phyloP scores from a whole-genome alignment of 768 basidiomycete genomes.

The Pholiota conissans region DNA sequence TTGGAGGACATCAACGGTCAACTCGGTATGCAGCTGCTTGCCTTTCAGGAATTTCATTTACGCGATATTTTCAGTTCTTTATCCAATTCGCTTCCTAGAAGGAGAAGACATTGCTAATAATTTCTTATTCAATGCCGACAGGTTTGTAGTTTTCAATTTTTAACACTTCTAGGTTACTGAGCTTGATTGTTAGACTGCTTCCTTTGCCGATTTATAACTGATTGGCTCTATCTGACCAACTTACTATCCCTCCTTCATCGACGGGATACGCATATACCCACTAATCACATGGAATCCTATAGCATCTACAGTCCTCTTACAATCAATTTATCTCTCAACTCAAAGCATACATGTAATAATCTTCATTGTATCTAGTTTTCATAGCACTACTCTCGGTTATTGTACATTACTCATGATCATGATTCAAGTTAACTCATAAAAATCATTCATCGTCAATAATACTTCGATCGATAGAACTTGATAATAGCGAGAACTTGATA shows the following conservation, averaged over 20 bases:
- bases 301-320: background rate
- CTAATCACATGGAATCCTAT: background rate
- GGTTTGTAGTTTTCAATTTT: slow-evolving; percentile 38
- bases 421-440: too few relatives aligned
- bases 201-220: slow-evolving; percentile 77
- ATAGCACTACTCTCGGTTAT: background rate
- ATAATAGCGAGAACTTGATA: too few relatives aligned
- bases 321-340: background rate
- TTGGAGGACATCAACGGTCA: slow-evolving; percentile 80
- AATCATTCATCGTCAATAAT: too few relatives aligned
- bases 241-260: background rate
- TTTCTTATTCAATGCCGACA: slow-evolving; percentile 89
- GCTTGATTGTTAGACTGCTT: slow-evolving; percentile 46
- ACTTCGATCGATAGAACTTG: too few relatives aligned
- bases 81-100: slow-evolving; percentile 86
- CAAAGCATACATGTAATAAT: background rate
- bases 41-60: background rate
- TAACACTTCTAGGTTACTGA: background rate
- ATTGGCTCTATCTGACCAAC: background rate
- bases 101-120: slow-evolving; percentile 92
- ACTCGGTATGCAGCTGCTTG: slow-evolving; percentile 58
- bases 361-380: background rate
- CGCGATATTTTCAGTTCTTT: slow-evolving; percentile 57
- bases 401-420: too few relatives aligned
- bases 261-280: background rate